Percentiles rank a stretch among this genome's conserved stretches.
Evolutionary conservation across 2,329 filamentous ascomycete species (phyloP).

Genomic region (Penicillium hordei): DNA sequence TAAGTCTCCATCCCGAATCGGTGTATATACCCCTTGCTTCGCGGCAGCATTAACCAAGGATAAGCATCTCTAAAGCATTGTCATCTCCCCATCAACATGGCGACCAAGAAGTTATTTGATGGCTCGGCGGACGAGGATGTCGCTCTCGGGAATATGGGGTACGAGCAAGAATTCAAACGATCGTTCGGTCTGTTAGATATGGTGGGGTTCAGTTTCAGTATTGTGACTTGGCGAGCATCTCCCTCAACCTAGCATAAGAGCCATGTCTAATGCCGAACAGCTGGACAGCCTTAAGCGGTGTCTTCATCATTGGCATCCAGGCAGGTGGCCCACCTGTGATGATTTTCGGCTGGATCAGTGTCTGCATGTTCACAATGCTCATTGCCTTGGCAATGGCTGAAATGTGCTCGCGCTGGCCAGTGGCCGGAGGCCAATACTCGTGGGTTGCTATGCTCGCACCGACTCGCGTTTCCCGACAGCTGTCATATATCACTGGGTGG

Average conservation of each 20-base stretch:
- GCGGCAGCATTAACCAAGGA: background rate
- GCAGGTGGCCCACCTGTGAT: slow-evolving; percentile 58
- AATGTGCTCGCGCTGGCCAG: slow-evolving; percentile 54
- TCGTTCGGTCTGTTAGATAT: slow-evolving; percentile 56
- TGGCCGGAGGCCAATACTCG: slow-evolving; percentile 56
- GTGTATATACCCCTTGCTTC: background rate
- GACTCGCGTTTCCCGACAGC: slow-evolving; percentile 39
- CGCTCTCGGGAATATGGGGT: slow-evolving; percentile 32
- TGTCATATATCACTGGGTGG: slow-evolving; percentile 47
- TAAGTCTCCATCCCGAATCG: background rate
- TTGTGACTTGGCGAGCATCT: slow-evolving; percentile 49
- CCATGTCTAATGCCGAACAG: slow-evolving; percentile 17
- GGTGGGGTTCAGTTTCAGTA: slow-evolving; percentile 58
- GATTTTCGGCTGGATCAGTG: slow-evolving; percentile 57
- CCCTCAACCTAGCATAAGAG: background rate
- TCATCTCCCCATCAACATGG: background rate
- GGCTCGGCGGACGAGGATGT: slow-evolving; percentile 25
- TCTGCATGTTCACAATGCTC: slow-evolving; percentile 49
- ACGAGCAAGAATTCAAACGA: slow-evolving; percentile 52
- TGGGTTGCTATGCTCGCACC: slow-evolving; percentile 58
- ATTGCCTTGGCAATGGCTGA: slow-evolving; percentile 59
- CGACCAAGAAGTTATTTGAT: slow-evolving; percentile 11
- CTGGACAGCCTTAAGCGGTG: slow-evolving; percentile 56
- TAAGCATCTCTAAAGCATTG: background rate
- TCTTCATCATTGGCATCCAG: slow-evolving; percentile 54